These are phyloP conservation scores for Pyrenula massariospora DNA, from an alignment of 495 filamentous ascomycete genomes.

Conservation along the genomic window DNA sequence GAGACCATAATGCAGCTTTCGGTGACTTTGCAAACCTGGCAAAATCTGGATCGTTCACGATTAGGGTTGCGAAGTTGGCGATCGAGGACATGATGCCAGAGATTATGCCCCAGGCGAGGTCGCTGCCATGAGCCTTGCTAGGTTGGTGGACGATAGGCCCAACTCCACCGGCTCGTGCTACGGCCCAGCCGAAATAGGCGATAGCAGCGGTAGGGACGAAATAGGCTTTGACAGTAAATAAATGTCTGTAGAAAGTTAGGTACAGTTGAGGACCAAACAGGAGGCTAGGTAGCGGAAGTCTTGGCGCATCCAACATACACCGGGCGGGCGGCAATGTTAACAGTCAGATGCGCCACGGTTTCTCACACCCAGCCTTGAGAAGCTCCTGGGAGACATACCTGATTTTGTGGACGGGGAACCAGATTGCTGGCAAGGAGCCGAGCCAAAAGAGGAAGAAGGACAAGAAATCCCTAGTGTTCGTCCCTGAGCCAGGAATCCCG, in stretches of 20 bases:
- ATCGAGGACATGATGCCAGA: slow-evolving; percentile 80
- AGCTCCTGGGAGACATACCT: too few species aligned
- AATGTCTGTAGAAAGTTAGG: too few species aligned
- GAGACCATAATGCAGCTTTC: slow-evolving; percentile 76
- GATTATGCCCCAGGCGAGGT: slow-evolving; percentile 70
- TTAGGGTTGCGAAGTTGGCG: slow-evolving; percentile 83
- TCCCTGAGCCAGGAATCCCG: slow-evolving; percentile 55
- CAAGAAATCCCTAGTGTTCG: slow-evolving; percentile 61
- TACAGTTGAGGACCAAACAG: slow-evolving; percentile 60
- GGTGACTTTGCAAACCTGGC: slow-evolving; percentile 75
- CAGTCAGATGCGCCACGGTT: too few species aligned
- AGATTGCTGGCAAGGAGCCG: slow-evolving; percentile 69
- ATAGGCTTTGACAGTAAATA: slow-evolving; percentile 85
- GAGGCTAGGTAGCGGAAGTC: too few species aligned
- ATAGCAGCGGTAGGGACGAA: slow-evolving; percentile 77
- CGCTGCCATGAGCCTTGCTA: slow-evolving; percentile 49
- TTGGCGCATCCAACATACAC: too few species aligned
- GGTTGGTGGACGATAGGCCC: slow-evolving; percentile 76
- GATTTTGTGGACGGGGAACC: slow-evolving; percentile 49
- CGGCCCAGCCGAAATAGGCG: slow-evolving; percentile 83
- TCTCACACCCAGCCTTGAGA: too few species aligned
- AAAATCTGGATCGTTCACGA: slow-evolving; percentile 78
- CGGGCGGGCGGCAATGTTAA: too few species aligned
- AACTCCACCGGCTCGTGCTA: slow-evolving; percentile 70
- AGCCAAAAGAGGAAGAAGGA: slow-evolving; percentile 85